Evolutionary conservation across 805 yeast species (phyloP).

Genomic region (Candida ovalis): DNA sequence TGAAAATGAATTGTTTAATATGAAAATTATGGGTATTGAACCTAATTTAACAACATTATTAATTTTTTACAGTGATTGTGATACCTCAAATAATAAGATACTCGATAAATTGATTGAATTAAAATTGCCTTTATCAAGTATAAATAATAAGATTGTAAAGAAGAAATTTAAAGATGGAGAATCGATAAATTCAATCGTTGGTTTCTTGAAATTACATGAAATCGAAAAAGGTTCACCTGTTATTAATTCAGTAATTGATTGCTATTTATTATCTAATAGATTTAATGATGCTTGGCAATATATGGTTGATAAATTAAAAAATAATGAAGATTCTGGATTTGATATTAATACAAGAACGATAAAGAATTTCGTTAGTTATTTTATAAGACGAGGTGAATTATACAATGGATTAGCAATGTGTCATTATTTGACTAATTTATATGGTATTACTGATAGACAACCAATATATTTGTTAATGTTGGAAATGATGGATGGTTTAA

Average conservation of each 20-base stretch:
- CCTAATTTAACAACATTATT: slow-evolving; percentile 11
- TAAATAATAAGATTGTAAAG: slow-evolving; percentile 7
- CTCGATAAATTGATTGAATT: slow-evolving; percentile 5
- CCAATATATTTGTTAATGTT: slow-evolving; percentile 5
- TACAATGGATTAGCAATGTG: slow-evolving; percentile 9
- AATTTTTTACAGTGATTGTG: slow-evolving; percentile 9
- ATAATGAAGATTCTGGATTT: neutral
- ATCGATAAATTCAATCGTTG: slow-evolving; percentile 3
- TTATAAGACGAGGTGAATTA: slow-evolving; percentile 1
- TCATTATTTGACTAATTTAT: slow-evolving; percentile 3
- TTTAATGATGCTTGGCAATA: slow-evolving; percentile 7
- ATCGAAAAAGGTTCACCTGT: slow-evolving; percentile 6
- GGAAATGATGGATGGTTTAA: neutral
- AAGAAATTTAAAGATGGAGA: slow-evolving; percentile 5
- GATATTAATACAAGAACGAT: slow-evolving; percentile 8
- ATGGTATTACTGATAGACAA: slow-evolving; percentile 1
- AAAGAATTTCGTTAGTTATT: slow-evolving; percentile 7
- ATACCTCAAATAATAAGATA: slow-evolving; percentile 1
- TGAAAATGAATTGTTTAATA: slow-evolving; percentile 4
- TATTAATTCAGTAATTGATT: slow-evolving; percentile 6
- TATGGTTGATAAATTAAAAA: slow-evolving; percentile 1
- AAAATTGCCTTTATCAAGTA: slow-evolving; percentile 3
- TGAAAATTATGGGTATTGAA: slow-evolving; percentile 1
- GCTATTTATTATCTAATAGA: slow-evolving; percentile 2
- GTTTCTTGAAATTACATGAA: slow-evolving; percentile 6